phyloP scores from a whole-genome alignment of 2,329 filamentous ascomycete species.

The Xylaria hypoxylon region DNA sequence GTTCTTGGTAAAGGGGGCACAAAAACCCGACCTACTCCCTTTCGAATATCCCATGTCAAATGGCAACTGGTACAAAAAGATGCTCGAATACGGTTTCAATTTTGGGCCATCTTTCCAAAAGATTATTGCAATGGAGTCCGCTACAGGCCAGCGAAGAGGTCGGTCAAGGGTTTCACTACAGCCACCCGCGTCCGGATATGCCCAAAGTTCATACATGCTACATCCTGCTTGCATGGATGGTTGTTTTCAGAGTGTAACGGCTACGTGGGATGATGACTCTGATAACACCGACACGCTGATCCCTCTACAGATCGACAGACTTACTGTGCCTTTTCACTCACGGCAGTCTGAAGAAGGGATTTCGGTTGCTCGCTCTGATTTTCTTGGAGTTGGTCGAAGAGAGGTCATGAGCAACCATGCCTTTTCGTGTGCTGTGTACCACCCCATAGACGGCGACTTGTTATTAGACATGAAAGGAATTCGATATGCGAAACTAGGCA shows the following conservation, averaged over 20 bases:
- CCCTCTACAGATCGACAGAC: conserved; percentile 1
- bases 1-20: neutral
- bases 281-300: neutral
- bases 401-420: neutral
- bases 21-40: neutral
- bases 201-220: neutral
- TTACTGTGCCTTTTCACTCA: neutral
- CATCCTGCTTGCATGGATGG: conserved; percentile 19
- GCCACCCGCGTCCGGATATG: neutral
- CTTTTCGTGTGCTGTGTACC: neutral
- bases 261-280: neutral
- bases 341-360: neutral
- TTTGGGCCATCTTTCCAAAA: conserved; percentile 15
- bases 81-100: conserved; percentile 1
- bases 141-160: neutral
- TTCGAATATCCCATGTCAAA: neutral
- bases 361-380: conserved; percentile 10
- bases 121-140: neutral
- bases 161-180: neutral
- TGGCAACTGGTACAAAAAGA: conserved; percentile 10
- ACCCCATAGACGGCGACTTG: neutral
- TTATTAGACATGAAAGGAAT: conserved; percentile 15
- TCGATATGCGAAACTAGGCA: neutral
- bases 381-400: neutral
- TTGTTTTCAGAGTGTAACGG: conserved; percentile 15